Conservation (phyloP, 257 asterid genomes). For the Gentiana macrophylla region DNA sequence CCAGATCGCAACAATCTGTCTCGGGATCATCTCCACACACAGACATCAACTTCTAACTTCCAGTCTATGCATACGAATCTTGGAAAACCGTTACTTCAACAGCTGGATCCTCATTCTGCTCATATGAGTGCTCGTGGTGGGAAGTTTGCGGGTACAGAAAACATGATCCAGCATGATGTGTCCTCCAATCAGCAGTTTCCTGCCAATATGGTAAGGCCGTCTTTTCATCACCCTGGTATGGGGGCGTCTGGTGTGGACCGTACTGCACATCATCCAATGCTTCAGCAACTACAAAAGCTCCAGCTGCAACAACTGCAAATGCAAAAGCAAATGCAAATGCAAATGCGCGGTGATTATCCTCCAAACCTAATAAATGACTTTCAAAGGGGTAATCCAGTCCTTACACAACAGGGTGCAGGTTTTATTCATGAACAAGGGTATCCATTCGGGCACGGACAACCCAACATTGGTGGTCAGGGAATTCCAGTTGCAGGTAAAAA, state of each 20-base stretch:
- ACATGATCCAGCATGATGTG: slow-evolving; percentile 32
- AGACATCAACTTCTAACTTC: slow-evolving; percentile 43
- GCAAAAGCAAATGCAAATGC: slow-evolving; percentile 53
- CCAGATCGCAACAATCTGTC: slow-evolving; percentile 34
- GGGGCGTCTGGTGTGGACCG: slow-evolving; percentile 49
- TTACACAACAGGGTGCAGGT: slow-evolving; percentile 42
- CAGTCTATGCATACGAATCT: slow-evolving; percentile 46
- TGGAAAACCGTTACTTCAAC: slow-evolving; percentile 41
- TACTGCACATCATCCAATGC: slow-evolving; percentile 40
- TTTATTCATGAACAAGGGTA: slow-evolving; percentile 51
- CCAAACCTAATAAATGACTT: slow-evolving; percentile 35
- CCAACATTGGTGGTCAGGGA: slow-evolving; percentile 38
- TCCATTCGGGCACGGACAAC: slow-evolving; percentile 45
- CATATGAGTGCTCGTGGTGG: slow-evolving; percentile 42
- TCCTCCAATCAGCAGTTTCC: slow-evolving; percentile 42
- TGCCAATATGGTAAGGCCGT: slow-evolving; percentile 34
- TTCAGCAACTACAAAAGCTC: slow-evolving; percentile 21
- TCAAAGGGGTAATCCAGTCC: slow-evolving; percentile 39
- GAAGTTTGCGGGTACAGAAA: slow-evolving; percentile 48
- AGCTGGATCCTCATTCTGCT: slow-evolving; percentile 44
- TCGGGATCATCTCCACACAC: slow-evolving; percentile 34
- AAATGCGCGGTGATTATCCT: slow-evolving; percentile 43
- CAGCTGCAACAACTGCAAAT: slow-evolving; percentile 9
- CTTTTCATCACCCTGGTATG: slow-evolving; percentile 46
- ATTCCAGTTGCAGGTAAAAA: slow-evolving; percentile 52